Conservation (phyloP, 1,139 yeast species). For the Meyerozyma guilliermondii region DNA sequence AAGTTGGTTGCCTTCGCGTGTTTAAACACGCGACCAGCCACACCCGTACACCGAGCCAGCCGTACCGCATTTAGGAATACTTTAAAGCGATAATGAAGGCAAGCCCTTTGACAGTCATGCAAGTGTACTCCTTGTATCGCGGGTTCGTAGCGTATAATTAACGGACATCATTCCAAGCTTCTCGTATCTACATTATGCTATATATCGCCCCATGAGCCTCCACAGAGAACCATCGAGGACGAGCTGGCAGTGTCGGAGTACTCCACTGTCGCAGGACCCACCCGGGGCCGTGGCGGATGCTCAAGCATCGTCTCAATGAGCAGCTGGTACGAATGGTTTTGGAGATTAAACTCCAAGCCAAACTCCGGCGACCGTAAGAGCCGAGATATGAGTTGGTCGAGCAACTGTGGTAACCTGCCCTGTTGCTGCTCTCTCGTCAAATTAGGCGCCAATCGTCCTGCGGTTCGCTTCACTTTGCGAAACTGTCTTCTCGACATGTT, state of each 20-base stretch:
- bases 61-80: no score
- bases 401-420: conserved; percentile 4
- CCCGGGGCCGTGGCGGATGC: background rate
- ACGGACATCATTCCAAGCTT: background rate
- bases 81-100: no score
- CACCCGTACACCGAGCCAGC: no score
- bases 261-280: conserved; percentile 4
- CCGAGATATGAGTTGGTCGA: conserved; percentile 10
- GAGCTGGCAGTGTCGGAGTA: conserved; percentile 15
- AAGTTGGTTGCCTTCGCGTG: background rate
- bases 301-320: conserved; percentile 4
- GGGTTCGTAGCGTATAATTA: no score
- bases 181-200: conserved; percentile 5
- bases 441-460: background rate
- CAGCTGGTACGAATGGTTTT: conserved; percentile 7
- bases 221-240: conserved; percentile 15
- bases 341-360: conserved; percentile 5
- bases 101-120: no score
- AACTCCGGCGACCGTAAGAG: conserved; percentile 2
- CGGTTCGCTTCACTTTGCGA: background rate
- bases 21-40: background rate
- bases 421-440: background rate
- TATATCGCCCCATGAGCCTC: conserved; percentile 15
- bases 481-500: background rate
- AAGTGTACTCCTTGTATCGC: no score